Base-by-base conservation (phyloP, 1,284 basidiomycete genomes). In the Wallemia mellicola region DNA sequence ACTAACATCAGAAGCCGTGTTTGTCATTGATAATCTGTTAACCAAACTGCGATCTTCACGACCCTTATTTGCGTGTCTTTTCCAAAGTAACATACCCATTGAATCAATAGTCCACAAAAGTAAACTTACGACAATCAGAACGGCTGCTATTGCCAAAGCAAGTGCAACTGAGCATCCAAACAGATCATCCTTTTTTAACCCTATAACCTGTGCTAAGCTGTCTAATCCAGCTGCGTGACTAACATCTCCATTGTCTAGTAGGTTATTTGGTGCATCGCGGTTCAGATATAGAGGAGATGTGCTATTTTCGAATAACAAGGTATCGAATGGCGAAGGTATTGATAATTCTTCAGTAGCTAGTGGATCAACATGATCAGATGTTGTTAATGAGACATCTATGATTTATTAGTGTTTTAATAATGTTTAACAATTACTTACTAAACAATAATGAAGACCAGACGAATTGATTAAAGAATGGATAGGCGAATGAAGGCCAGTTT, bases 401-500 rank as follows among this genome's bases (percentile, higher is more conserved):
- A n/a, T 54, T 15, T 59, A 32, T 32, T 28, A 59, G n/a, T 58
- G 60, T 32, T 63, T 58, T 58, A 57, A 61, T 58, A 63, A 59
- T 62, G 33, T 60, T 58, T 58, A 60, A 56, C 30, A 28, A 62
- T 25, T n/a, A 73, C 82, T 69, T 67, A 85, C 85, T 92, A 71
- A 85, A 89, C 33, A 81, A 73, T 59, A 95, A 75, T 25, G 80
- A 82, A 19, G 87, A 78, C 88, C 88, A 95, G 0, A 86, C 80
- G 2, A 84, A 81, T 67, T 85, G 82, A 2, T 81, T 77, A 48
- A 92, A 74, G 57, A 92, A 74, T 17, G 89, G 86, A 70, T 94
- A 96, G 61, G 83, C 77, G 70, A 91, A 96, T 15, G 76, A 73
- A 1, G 92, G 91, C 91, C 91, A 98, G 66, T 86, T 76, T 27